Percentiles rank a stretch among this genome's conserved stretches.
Evolutionary conservation across 495 filamentous ascomycete species (phyloP).

Genomic region (Jackrogersella minutella): DNA sequence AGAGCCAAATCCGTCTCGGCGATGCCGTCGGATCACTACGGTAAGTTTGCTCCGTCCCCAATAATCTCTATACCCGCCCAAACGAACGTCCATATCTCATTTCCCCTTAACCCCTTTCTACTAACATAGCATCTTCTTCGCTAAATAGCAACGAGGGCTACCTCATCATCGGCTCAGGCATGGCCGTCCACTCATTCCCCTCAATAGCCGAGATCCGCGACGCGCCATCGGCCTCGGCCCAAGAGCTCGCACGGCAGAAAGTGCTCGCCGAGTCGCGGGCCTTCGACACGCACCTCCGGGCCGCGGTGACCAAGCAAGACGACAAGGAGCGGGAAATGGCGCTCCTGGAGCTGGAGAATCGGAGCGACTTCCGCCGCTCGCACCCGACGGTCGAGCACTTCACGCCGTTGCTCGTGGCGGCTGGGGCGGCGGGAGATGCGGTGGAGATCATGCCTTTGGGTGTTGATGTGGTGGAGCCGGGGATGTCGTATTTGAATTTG

Average conservation of each 20-base stretch:
- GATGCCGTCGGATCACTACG: constrained; percentile 27
- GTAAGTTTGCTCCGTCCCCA: not conserved
- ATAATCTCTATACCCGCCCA: not conserved
- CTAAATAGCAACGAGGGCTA: constrained; percentile 24
- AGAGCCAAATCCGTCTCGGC: constrained; percentile 28
- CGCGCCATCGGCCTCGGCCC: constrained; percentile 9
- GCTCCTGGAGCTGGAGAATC: constrained; percentile 7
- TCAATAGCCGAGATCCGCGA: constrained; percentile 12
- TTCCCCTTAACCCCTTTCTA: not conserved
- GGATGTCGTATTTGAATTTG: constrained; percentile 39
- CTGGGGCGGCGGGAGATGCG: constrained; percentile 22
- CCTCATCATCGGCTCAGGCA: constrained; percentile 31
- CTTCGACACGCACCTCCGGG: constrained; percentile 23
- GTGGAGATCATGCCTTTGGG: constrained; percentile 9
- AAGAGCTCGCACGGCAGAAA: not conserved
- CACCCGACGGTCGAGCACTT: constrained; percentile 32
- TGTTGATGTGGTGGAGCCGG: constrained; percentile 29
- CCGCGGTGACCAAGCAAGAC: constrained; percentile 3
- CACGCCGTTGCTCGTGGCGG: constrained; percentile 29
- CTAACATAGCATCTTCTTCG: not conserved
- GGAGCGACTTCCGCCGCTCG: constrained; percentile 24
- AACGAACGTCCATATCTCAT: not conserved
- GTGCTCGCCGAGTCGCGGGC: constrained; percentile 22
- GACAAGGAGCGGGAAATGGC: constrained; percentile 9
- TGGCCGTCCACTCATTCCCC: constrained; percentile 33